Evolutionary conservation across 2,329 filamentous ascomycete genomes (phyloP).

Genomic region (Botrytis fragariae): DNA sequence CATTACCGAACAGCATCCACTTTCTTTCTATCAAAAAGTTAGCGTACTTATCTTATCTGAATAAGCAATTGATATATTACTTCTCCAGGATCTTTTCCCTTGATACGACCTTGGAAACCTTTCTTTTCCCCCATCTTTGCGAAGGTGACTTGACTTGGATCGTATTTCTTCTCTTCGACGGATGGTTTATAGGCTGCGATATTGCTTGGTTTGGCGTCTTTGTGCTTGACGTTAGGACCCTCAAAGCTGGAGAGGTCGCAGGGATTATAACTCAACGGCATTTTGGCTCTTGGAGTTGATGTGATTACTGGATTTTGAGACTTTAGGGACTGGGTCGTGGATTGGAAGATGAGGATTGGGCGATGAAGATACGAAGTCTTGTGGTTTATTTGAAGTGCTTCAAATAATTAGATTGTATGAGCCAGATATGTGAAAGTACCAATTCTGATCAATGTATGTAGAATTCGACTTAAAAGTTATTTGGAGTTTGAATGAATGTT

Average conservation of each 20-base stretch:
- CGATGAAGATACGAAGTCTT: not conserved
- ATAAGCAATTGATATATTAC: not conserved
- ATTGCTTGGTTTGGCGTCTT: accelerated
- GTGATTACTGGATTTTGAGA: not conserved
- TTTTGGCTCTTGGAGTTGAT: not conserved
- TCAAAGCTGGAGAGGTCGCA: not conserved
- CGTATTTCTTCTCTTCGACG: accelerated
- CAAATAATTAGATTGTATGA: not conserved
- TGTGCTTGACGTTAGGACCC: not conserved
- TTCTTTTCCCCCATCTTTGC: no score
- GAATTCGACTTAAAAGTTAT: not conserved
- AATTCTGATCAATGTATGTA: not conserved
- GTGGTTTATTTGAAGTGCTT: not conserved
- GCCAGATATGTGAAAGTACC: not conserved
- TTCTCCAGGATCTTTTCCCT: accelerated
- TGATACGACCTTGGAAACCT: not conserved
- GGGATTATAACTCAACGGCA: accelerated
- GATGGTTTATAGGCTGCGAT: accelerated
- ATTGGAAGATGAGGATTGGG: not conserved
- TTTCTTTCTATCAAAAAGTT: not conserved
- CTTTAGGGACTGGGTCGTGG: not conserved
- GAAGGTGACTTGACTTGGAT: no score
- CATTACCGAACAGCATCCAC: not conserved
- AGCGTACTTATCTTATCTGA: not conserved
- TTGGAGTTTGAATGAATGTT: not conserved